These are phyloP conservation scores for Eutrema heterophyllum DNA, from an alignment of 345 rosid genomes.

Conservation along the genomic window DNA sequence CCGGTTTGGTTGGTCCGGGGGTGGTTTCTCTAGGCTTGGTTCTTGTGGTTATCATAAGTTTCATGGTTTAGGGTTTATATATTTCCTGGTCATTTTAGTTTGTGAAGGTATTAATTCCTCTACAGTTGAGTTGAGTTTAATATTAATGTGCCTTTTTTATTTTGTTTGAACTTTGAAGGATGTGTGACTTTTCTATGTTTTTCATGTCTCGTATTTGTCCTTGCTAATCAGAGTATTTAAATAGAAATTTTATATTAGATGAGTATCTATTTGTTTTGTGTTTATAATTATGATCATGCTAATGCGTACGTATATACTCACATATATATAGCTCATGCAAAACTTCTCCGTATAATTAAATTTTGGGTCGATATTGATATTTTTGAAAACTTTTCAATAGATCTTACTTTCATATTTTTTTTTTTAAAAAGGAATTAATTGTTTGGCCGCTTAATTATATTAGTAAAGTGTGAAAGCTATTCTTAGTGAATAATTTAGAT, in stretches of 20 bases:
- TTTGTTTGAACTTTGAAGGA: neutral
- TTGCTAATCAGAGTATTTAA: neutral
- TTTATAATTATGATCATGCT: neutral
- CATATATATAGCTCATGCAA: neutral
- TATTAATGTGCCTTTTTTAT: neutral
- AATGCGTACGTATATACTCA: no score
- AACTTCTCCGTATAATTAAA: neutral
- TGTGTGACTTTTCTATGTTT: neutral
- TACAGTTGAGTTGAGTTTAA: neutral
- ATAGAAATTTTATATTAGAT: neutral
- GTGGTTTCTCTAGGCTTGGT: constrained; percentile 10
- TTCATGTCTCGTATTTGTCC: neutral
- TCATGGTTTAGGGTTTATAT: neutral
- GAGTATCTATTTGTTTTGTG: neutral
- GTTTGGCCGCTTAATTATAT: neutral
- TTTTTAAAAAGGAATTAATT: neutral
- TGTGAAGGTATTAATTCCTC: neutral
- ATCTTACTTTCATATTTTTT: neutral
- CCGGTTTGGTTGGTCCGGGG: constrained; percentile 5
- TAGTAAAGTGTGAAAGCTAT: neutral
- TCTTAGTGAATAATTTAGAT: neutral
- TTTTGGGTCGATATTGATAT: neutral
- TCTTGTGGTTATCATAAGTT: constrained; percentile 14
- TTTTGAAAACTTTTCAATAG: neutral
- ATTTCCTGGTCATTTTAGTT: neutral